phyloP scores from a whole-genome alignment of 2,329 filamentous ascomycete species.

The Calonectria multiphialidica region DNA sequence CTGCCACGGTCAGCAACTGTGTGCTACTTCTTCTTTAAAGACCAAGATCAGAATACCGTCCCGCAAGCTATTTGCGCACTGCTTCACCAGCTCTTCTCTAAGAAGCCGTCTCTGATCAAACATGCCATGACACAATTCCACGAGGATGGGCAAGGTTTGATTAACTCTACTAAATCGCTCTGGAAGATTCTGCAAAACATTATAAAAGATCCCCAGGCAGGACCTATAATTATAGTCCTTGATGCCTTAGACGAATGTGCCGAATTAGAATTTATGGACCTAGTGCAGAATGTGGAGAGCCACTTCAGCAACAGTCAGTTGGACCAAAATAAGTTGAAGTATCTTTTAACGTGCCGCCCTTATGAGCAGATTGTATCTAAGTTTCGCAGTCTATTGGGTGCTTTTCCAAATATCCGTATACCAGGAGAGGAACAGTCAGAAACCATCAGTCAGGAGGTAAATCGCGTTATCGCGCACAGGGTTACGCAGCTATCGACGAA shows the following conservation, averaged over 20 bases:
- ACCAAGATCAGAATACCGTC: conserved; percentile 46
- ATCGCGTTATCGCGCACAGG: conserved; percentile 47
- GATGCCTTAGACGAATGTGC: too few relatives aligned
- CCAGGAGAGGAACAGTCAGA: conserved; percentile 52
- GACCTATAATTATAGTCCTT: too few relatives aligned
- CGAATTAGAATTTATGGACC: conserved; percentile 34
- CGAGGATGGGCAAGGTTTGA: too few relatives aligned
- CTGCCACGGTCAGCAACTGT: conserved; percentile 39
- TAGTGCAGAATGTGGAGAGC: conserved; percentile 28
- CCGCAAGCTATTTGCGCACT: conserved; percentile 53
- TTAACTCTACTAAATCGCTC: too few relatives aligned
- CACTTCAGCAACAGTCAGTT: background rate
- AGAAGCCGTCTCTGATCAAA: conserved; percentile 32
- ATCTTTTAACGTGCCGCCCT: conserved; percentile 51
- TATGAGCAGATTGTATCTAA: conserved; percentile 44
- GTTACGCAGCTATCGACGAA: conserved; percentile 32
- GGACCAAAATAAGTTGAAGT: conserved; percentile 47
- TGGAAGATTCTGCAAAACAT: too few relatives aligned
- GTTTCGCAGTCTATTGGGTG: conserved; percentile 34
- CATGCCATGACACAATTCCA: too few relatives aligned
- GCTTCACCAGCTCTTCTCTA: conserved; percentile 53
- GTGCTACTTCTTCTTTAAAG: conserved; percentile 60
- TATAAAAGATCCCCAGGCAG: too few relatives aligned
- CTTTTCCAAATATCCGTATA: conserved; percentile 48
- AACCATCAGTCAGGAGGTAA: conserved; percentile 50